Evolutionary conservation across 768 basidiomycete species (phyloP).

Genomic region (Amanita pseudoporphyria): DNA sequence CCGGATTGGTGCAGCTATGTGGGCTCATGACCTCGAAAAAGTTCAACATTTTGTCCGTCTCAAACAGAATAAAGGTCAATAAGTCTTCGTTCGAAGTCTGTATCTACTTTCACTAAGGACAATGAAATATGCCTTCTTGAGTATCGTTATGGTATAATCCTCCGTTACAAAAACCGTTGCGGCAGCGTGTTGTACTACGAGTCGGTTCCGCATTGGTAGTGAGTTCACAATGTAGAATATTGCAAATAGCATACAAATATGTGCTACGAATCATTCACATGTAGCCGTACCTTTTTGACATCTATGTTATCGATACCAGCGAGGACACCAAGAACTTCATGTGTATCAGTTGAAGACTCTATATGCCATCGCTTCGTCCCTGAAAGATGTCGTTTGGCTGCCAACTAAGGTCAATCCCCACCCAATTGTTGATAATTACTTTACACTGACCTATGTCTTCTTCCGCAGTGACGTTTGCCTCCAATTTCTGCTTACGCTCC

Average conservation of each 20-base stretch:
- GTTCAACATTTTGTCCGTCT: slow-evolving; percentile 32
- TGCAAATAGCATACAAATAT: no score
- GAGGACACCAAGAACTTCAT: background rate
- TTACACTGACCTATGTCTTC: background rate
- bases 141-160: no score
- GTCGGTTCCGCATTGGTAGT: background rate
- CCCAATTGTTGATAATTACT: background rate
- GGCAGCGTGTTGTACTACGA: background rate
- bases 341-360: background rate
- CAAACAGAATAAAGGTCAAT: background rate
- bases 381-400: background rate
- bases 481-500: background rate
- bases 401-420: no score
- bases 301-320: background rate
- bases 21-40: slow-evolving; percentile 74
- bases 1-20: slow-evolving; percentile 90
- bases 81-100: background rate
- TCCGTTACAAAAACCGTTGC: no score
- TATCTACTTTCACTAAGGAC: background rate
- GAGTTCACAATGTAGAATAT: background rate
- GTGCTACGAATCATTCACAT: background rate
- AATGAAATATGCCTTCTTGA: no score
- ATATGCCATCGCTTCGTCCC: background rate
- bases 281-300: background rate
- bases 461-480: background rate